A percentile compares a stretch with the other conserved stretches of the same genome.
Conservation (phyloP, 148 eudicot genomes). For the Rhododendron molle region DNA sequence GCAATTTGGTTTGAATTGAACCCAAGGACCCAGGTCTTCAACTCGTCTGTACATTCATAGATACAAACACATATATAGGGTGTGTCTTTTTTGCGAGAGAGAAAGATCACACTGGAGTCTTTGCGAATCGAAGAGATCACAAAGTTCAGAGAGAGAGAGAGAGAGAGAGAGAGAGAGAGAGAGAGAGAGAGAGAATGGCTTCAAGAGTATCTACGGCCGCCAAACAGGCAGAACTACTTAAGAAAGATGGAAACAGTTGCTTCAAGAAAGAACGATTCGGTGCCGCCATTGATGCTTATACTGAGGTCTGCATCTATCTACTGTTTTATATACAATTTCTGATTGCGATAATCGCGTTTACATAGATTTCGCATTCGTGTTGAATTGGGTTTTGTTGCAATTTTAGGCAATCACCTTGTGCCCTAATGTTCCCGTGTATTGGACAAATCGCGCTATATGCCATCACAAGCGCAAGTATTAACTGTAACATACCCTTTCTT, state of each 20-base stretch:
- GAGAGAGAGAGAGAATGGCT: slow-evolving; percentile 31
- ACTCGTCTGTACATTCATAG: no score
- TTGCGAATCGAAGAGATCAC: no score
- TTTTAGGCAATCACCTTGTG: slow-evolving; percentile 10
- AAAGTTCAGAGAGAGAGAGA: slow-evolving; percentile 2
- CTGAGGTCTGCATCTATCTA: slow-evolving; percentile 46
- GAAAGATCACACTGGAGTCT: not conserved
- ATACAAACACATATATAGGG: no score
- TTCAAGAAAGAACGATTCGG: slow-evolving; percentile 60
- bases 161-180: not conserved
- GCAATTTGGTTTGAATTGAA: not conserved
- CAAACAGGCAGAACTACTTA: slow-evolving; percentile 67
- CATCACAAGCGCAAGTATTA: slow-evolving; percentile 73
- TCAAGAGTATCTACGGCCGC: slow-evolving; percentile 22
- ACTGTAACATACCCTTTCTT: not conserved
- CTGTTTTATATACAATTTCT: not conserved
- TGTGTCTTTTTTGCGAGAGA: not conserved
- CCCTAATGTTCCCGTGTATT: slow-evolving; percentile 57
- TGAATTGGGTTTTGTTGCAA: not conserved
- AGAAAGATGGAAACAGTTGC: slow-evolving; percentile 59
- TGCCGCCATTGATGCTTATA: slow-evolving; percentile 98
- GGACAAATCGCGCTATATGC: slow-evolving; percentile 53
- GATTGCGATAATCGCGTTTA: not conserved
- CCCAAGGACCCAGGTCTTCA: no score
- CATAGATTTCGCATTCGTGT: not conserved